Evolutionary conservation across 2,329 filamentous ascomycete genomes (phyloP), one percentile per base, ranked within the genome.

Genomic region (Geosmithia flava): DNA sequence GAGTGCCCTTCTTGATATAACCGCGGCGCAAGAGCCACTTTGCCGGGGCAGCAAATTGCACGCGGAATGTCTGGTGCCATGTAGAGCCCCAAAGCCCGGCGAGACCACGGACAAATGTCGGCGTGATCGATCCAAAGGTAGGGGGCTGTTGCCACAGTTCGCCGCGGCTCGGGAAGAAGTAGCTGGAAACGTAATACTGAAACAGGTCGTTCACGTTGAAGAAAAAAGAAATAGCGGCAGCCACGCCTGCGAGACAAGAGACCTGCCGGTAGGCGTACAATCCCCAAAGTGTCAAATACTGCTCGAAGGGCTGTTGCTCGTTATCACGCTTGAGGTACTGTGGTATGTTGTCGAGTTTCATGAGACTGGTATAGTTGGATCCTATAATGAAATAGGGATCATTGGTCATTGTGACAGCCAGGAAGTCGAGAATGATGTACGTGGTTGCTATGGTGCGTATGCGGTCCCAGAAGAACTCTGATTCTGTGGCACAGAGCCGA

Each of bases 11-110:
- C 52, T 53, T 55, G 50, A 79, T 45, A 54, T 69, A 60, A 17
- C 71, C 64, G 41, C 51, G 47, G 51, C 61, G 54, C 8, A 63
- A 60, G 49, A 83, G 55, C 56, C 68, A 76, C 2, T 62, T 63
- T 0, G 74, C 67, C 0, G 83, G 82, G 3, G 80, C 74, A 40
- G 76, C 66, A 58, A 91, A 89, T 2, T 78, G 80, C 48, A 80
- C 75, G 1, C 89, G 83, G 66, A 95, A 94, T 2, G 83, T 82
- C 64, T 96, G 90, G 62, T 97, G 91, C 91, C 91, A 96, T 74
- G 81, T 91, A 20, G 71, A 72, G 43, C 85, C 82, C 91, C 91
- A 97, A 65, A 83, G 85, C 1, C 89, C 90, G 1, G 77, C 74
- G 2, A 96, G 69, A 0, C 91, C 90, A 50, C 78, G 71, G 52